Base-by-base conservation (phyloP, 108 stramenopile genomes). In the Pseudonitzschia pungens region DNA sequence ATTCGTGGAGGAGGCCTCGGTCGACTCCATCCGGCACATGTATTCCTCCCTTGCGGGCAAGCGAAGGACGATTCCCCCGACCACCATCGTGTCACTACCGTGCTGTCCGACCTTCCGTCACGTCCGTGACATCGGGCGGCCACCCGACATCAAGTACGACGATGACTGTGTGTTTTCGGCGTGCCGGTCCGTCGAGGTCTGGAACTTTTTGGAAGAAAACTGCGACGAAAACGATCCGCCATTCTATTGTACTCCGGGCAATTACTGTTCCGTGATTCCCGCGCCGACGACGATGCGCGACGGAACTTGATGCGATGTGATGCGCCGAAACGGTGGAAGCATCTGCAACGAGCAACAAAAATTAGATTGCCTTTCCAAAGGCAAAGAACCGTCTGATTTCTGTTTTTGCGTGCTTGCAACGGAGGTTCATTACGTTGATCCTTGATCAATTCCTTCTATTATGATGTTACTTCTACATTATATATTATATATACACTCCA, bases 161-260 rank as follows among this genome's bases (percentile, higher is more conserved):
- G 81, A 84, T 57, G 83, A 81, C 43, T 84, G 83, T 68, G 83
- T 84, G 2, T 84, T 84, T 58, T 81, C 79, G 27, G 75, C 70
- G 9, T 76, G 70, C 33, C 68, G 83, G 59, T 79, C 69, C 20
- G 83, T 84, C 11, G 83, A 84, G 48, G 70, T 84, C 26, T 84
- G 81, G 81, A 84, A 76, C 22, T 76, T 71, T 28, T 50, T 73
- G 41, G 76, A 62, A 55, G 54, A 55, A 55, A 22, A 55, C 2
- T 18, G 14, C 16, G 45, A 48, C 45, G 45, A 48, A 48, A 48
- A 11, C 10, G 45, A 18, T 43, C 11, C 11, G 42, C 11, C 9
- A 18, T 11, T 8, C 16, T 2, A 18, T 10, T 2, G 18, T 11
- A 11, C 5, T 4, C 16, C 45, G 9, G 45, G 16, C 16, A 48